Percentiles rank a stretch among this genome's conserved stretches.
These are phyloP conservation scores for Avena eriantha DNA, from an alignment of 176 grass and related monocot genomes.

Conservation along the genomic window DNA sequence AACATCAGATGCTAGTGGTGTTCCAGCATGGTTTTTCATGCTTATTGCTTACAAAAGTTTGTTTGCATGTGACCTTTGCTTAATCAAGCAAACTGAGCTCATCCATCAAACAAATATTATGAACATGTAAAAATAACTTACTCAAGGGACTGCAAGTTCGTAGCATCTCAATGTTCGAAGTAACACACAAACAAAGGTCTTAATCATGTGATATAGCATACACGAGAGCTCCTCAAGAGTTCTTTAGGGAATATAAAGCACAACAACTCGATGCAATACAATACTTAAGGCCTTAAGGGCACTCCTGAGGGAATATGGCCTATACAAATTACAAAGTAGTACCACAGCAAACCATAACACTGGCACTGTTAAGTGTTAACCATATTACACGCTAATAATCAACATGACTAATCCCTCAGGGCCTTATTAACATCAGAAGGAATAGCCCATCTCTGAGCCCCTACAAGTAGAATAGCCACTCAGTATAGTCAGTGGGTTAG, in stretches of 20 bases:
- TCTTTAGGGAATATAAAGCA: constrained; percentile 43
- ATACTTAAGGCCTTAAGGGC: constrained; percentile 43
- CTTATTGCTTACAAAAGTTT: neutral
- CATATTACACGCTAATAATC: constrained; percentile 49
- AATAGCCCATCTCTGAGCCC: constrained; percentile 87
- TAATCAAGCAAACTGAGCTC: neutral
- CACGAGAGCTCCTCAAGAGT: constrained; percentile 46
- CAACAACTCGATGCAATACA: constrained; percentile 34
- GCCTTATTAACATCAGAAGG: constrained; percentile 69
- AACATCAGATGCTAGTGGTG: neutral
- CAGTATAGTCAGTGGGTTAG: constrained; percentile 87
- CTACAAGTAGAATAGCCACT: constrained; percentile 85
- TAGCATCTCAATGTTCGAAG: neutral
- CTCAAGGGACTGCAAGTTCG: neutral
- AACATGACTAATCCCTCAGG: constrained; percentile 41
- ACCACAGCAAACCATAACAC: constrained; percentile 39
- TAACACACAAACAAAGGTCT: constrained; percentile 33
- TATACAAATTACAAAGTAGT: constrained; percentile 29
- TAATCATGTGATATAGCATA: constrained; percentile 25
- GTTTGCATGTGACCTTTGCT: neutral
- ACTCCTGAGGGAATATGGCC: constrained; percentile 46
- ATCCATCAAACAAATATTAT: neutral
- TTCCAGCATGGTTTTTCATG: neutral
- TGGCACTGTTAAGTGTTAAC: constrained; percentile 43
- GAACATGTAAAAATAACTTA: constrained; percentile 22